phyloP scores from a whole-genome alignment of 2,329 filamentous ascomycete species.

The Westerdykella ornata region DNA sequence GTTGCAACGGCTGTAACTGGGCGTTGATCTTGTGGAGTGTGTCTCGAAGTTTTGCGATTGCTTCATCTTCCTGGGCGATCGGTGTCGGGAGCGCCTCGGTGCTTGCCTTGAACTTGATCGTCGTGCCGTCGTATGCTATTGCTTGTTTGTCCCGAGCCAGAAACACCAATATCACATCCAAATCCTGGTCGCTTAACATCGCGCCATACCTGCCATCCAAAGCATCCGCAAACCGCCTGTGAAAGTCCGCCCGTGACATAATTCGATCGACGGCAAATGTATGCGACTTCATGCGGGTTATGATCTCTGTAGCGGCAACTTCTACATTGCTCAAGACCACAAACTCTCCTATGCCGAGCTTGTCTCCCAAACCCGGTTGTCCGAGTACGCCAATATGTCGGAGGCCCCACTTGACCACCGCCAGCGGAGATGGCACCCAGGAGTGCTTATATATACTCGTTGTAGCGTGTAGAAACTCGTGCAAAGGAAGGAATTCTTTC shows the following conservation, averaged over 20 bases:
- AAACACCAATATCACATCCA: constrained; percentile 60
- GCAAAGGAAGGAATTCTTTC: constrained; percentile 62
- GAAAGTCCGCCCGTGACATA: constrained; percentile 31
- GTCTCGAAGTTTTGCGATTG: constrained; percentile 71
- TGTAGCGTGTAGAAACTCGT: constrained; percentile 58
- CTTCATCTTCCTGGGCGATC: constrained; percentile 71
- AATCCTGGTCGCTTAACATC: constrained; percentile 44
- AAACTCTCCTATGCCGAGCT: constrained; percentile 55
- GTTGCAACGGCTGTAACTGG: constrained; percentile 60
- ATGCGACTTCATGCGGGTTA: constrained; percentile 32
- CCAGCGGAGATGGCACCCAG: constrained; percentile 64
- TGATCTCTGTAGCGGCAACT: constrained; percentile 43
- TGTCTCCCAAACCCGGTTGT: constrained; percentile 45
- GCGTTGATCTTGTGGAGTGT: constrained; percentile 61
- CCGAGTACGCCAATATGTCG: constrained; percentile 60
- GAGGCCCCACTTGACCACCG: constrained; percentile 68
- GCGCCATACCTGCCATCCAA: neutral
- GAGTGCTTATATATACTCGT: constrained; percentile 66
- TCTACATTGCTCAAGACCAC: constrained; percentile 61
- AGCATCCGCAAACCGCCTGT: constrained; percentile 23
- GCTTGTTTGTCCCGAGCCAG: constrained; percentile 58
- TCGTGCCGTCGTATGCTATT: constrained; percentile 70
- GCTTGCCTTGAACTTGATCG: constrained; percentile 60
- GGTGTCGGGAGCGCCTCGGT: constrained; percentile 39
- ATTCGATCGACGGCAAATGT: constrained; percentile 33